Evolutionary conservation across 306 rosid genomes (phyloP).

Genomic region (Cicer chorassanicum): DNA sequence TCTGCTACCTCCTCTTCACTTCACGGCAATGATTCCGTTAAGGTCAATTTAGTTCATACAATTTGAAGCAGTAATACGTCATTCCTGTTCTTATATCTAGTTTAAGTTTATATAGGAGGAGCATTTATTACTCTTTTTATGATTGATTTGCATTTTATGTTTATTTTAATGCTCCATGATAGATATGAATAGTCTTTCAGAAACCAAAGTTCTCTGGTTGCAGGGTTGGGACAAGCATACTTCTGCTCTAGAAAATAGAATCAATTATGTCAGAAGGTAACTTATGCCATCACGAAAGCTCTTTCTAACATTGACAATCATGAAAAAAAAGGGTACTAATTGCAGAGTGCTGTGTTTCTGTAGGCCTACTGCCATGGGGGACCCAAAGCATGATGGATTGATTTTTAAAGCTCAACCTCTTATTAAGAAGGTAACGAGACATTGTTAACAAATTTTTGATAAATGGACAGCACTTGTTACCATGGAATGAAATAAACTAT

Average conservation of each 20-base stretch:
- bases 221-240: conserved; percentile 63
- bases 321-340: conserved; percentile 41
- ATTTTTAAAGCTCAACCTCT: conserved; percentile 73
- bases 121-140: conserved; percentile 2
- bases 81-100: background rate
- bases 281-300: conserved; percentile 22
- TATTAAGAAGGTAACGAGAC: conserved; percentile 69
- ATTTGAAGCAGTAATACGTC: conserved; percentile 17
- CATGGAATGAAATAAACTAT: conserved; percentile 9
- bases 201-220: conserved; percentile 47
- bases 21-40: conserved; percentile 55
- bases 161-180: conserved; percentile 25
- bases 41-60: conserved; percentile 52
- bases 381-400: conserved; percentile 56
- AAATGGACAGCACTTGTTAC: background rate
- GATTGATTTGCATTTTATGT: conserved; percentile 35
- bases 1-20: conserved; percentile 60
- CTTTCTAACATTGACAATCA: conserved; percentile 27
- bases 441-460: conserved; percentile 11
- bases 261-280: conserved; percentile 68
- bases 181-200: conserved; percentile 38
- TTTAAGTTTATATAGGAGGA: conserved; percentile 18
- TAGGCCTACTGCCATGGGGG: conserved; percentile 63
- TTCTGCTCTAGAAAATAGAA: conserved; percentile 52
- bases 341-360: conserved; percentile 34